Evolutionary conservation across 2,329 filamentous ascomycete species (phyloP).

Genomic region (Zelopaecilomyces penicillatus): DNA sequence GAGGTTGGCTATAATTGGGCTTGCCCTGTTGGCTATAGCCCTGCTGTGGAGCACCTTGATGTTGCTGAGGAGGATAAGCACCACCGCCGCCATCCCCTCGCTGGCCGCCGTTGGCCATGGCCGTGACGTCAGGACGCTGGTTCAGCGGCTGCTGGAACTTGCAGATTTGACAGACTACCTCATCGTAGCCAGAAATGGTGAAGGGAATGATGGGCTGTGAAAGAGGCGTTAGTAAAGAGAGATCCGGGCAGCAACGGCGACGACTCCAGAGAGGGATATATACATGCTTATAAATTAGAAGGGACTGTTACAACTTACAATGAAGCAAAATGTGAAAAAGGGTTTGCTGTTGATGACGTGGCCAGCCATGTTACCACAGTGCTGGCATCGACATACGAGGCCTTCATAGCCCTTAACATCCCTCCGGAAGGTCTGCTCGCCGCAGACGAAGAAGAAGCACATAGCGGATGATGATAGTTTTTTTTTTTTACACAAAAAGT

Average conservation of each 20-base stretch:
- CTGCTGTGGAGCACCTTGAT: constrained; percentile 15
- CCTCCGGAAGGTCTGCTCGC: constrained; percentile 53
- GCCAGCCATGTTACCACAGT: constrained; percentile 57
- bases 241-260: background rate
- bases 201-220: constrained; percentile 61
- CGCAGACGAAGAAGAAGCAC: constrained; percentile 56
- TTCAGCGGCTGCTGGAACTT: constrained; percentile 63
- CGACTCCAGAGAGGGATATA: too few relatives aligned
- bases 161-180: constrained; percentile 68
- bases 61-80: constrained; percentile 22
- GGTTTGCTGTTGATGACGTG: constrained; percentile 55
- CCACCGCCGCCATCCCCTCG: constrained; percentile 11
- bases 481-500: too few relatives aligned
- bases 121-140: constrained; percentile 46
- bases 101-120: constrained; percentile 38
- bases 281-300: background rate
- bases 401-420: constrained; percentile 54
- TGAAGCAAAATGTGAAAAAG: constrained; percentile 75
- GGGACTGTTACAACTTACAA: constrained; percentile 37
- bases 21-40: background rate
- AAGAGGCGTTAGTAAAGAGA: background rate
- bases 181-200: constrained; percentile 56
- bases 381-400: constrained; percentile 54
- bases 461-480: constrained; percentile 25
- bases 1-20: too few relatives aligned